phyloP scores from a whole-genome alignment of 75 land plant genomes.

The Azolla pinnata region DNA sequence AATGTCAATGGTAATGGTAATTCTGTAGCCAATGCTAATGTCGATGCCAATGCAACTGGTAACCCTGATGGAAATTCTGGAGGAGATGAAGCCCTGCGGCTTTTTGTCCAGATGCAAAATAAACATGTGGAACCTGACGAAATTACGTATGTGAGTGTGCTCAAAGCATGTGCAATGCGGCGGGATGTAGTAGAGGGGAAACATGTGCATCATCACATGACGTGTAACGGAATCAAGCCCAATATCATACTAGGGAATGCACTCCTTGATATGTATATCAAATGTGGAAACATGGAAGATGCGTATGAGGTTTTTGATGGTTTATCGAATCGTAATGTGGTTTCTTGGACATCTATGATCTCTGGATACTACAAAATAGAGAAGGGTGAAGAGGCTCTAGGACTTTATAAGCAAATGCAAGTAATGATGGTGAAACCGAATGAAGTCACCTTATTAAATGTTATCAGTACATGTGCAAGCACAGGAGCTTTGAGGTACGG shows the following conservation, averaged over 20 bases:
- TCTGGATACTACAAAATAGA: constrained; percentile 54
- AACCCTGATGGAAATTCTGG: too few relatives aligned
- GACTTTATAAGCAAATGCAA: constrained; percentile 35
- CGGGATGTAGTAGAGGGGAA: constrained; percentile 18
- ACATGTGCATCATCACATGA: constrained; percentile 42
- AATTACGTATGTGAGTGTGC: constrained; percentile 9
- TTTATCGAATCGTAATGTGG: constrained; percentile 30
- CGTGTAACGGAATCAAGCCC: constrained; percentile 22
- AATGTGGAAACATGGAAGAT: constrained; percentile 40
- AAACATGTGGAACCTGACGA: constrained; percentile 6
- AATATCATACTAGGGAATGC: constrained; percentile 58
- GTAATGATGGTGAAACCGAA: constrained; percentile 30
- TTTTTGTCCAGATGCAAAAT: constrained; percentile 25
- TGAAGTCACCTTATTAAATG: constrained; percentile 33
- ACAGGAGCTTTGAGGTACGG: constrained; percentile 26
- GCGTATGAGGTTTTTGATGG: constrained; percentile 43
- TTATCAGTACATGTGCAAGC: constrained; percentile 57
- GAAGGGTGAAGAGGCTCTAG: constrained; percentile 30
- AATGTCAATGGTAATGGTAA: too few relatives aligned
- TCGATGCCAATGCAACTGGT: too few relatives aligned
- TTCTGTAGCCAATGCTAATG: too few relatives aligned
- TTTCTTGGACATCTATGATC: constrained; percentile 64
- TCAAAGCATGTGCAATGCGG: constrained; percentile 20
- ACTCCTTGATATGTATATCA: constrained; percentile 55
- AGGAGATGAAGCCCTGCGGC: too few relatives aligned